A percentile compares a stretch with the other conserved stretches of the same genome.
These are phyloP conservation scores for Medicago ruthenica DNA, from an alignment of 306 rosid species.

Conservation along the genomic window DNA sequence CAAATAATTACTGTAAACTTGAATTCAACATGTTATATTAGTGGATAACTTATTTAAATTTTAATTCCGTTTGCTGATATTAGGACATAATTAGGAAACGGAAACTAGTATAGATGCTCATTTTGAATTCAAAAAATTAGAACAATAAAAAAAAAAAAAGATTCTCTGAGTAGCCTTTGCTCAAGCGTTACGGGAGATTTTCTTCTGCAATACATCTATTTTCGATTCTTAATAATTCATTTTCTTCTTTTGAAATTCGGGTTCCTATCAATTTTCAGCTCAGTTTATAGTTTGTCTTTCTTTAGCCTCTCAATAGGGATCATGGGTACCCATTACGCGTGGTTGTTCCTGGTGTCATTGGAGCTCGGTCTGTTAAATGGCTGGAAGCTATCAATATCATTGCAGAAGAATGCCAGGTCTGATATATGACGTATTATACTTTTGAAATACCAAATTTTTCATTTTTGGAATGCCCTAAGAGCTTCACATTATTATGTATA, in stretches of 20 bases:
- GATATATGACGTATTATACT: slow-evolving; percentile 32
- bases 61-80: neutral
- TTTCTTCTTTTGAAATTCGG: no score
- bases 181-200: no score
- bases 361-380: slow-evolving; percentile 99
- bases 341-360: slow-evolving; percentile 94
- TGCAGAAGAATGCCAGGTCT: slow-evolving; percentile 90
- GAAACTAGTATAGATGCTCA: neutral
- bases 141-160: neutral
- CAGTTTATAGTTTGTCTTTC: slow-evolving; percentile 35
- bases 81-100: neutral
- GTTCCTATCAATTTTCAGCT: slow-evolving; percentile 19
- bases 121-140: neutral
- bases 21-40: neutral
- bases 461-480: slow-evolving; percentile 21
- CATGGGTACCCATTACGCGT: slow-evolving; percentile 94
- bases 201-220: no score
- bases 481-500: slow-evolving; percentile 42
- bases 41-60: neutral
- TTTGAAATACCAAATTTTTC: slow-evolving; percentile 18
- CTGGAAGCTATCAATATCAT: slow-evolving; percentile 71
- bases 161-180: no score
- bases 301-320: slow-evolving; percentile 86
- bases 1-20: neutral
- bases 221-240: no score